These are phyloP conservation scores for Saksenaea vasiformis DNA, from an alignment of 371 early-diverging fungal species.

Conservation along the genomic window DNA sequence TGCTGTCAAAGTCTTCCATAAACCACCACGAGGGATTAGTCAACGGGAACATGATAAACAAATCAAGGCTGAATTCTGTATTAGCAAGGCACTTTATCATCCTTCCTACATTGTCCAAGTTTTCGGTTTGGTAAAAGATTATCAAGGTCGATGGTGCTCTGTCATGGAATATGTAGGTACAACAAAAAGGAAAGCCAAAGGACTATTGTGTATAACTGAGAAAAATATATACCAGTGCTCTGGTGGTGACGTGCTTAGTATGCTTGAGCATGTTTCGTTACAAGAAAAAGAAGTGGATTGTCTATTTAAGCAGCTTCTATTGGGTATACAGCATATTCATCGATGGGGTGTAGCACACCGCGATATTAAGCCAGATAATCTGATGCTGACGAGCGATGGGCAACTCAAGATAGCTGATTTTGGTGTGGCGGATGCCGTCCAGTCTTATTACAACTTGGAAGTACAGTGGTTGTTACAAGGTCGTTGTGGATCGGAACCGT, in stretches of 20 bases:
- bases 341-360: constrained; percentile 73
- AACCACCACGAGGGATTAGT: constrained; percentile 30
- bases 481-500: constrained; percentile 34
- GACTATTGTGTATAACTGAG: too few species aligned
- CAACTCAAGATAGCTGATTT: constrained; percentile 71
- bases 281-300: constrained; percentile 30
- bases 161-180: constrained; percentile 48
- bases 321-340: constrained; percentile 76
- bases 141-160: constrained; percentile 34
- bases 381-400: constrained; percentile 58
- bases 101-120: constrained; percentile 35
- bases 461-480: constrained; percentile 17
- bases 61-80: constrained; percentile 45
- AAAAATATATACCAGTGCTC: constrained; percentile 25
- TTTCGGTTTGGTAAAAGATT: constrained; percentile 32
- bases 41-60: constrained; percentile 33
- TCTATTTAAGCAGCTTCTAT: constrained; percentile 63
- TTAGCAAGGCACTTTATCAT: constrained; percentile 23
- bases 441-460: constrained; percentile 21
- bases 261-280: constrained; percentile 30
- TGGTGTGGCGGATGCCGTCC: constrained; percentile 67
- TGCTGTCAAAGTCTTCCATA: constrained; percentile 45
- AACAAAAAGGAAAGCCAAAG: background rate
- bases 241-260: constrained; percentile 38
- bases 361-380: constrained; percentile 74